Evolutionary conservation across 2,329 filamentous ascomycete genomes (phyloP), one percentile per base, ranked within the genome.

Genomic region (Tolypocladium amazonense): DNA sequence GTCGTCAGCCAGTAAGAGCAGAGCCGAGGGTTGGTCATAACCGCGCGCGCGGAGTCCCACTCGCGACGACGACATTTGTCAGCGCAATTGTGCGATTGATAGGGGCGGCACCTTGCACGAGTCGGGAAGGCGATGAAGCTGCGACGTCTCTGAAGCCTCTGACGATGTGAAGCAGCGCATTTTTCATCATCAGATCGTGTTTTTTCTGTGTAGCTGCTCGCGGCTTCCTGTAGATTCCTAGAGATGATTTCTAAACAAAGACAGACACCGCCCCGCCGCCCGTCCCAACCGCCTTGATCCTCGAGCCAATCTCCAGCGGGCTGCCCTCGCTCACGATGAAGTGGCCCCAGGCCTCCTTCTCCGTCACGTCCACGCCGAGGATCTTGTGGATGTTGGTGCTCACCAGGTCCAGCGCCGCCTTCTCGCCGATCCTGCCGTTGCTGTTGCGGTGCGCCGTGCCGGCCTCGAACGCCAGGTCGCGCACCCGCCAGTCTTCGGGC

Each of bases 291-390:
- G 78, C 83, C 67, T 77, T 78, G 53, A 88, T 76, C 56, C 80
- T 72, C 7, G 78, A 78, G 5, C 79, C 81, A 67, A 87, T 81
- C 65, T 85, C 78, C 62, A 89, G 67, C 25, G 86, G 86, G 64
- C 76, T 84, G 0, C 85, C 85, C 67, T 88, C 85, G 58, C 78
- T 84, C 7, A 88, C 76, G 3, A 87, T 76, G 72, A 87, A 88
- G 63, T 88, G 80, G 0, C 74, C 64, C 53, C 61, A 65, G 2
- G 63, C 62, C 58, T 67, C 63, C 38, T 61, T 62, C 43, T 70
- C 61, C 8, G 68, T 61, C 59, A 69, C 66, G 47, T 76, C 65
- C 1, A 82, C 64, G 0, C 84, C 84, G 15, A 88, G 70, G 14
- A 88, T 77, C 62, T 79, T 76, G 66, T 82, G 82, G 3, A 88